A percentile compares a stretch with the other conserved stretches of the same genome.
These are phyloP conservation scores for Trypethelium eluteriae DNA, from an alignment of 495 filamentous ascomycete genomes.

Conservation along the genomic window DNA sequence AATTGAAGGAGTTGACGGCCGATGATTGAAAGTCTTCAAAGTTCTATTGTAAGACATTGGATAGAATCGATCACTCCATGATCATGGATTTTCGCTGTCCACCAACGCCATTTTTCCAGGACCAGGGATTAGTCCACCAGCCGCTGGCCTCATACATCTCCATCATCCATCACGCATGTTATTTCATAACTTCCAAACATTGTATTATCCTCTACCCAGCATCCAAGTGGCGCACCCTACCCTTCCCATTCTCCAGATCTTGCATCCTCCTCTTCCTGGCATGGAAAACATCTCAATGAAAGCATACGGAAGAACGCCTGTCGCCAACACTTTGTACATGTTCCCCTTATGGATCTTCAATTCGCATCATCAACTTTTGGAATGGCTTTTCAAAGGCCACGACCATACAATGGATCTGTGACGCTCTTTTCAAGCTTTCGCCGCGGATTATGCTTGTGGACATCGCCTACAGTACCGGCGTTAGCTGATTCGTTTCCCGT, in stretches of 20 bases:
- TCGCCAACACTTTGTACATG: not conserved
- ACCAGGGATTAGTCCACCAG: not conserved
- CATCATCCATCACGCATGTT: no score
- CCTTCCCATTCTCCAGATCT: no score
- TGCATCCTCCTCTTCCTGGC: no score
- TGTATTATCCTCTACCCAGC: no score
- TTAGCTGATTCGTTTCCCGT: not conserved
- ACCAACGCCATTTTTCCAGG: not conserved
- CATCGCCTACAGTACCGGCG: slow-evolving; percentile 6
- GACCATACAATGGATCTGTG: slow-evolving; percentile 3
- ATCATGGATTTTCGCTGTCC: not conserved
- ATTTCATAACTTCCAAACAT: no score
- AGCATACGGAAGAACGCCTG: not conserved
- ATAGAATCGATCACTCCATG: not conserved
- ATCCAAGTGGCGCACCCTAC: no score
- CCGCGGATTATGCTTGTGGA: slow-evolving; percentile 17
- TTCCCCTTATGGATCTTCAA: not conserved
- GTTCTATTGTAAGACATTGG: not conserved
- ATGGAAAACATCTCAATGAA: no score
- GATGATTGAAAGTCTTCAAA: not conserved
- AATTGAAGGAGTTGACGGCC: not conserved
- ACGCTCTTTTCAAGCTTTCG: slow-evolving; percentile 14
- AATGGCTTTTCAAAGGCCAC: not conserved
- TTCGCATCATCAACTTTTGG: not conserved
- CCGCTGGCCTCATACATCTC: no score